These are phyloP conservation scores for Rutidosis leptorrhynchoides DNA, from an alignment of 129 eudicot genomes.

Conservation along the genomic window DNA sequence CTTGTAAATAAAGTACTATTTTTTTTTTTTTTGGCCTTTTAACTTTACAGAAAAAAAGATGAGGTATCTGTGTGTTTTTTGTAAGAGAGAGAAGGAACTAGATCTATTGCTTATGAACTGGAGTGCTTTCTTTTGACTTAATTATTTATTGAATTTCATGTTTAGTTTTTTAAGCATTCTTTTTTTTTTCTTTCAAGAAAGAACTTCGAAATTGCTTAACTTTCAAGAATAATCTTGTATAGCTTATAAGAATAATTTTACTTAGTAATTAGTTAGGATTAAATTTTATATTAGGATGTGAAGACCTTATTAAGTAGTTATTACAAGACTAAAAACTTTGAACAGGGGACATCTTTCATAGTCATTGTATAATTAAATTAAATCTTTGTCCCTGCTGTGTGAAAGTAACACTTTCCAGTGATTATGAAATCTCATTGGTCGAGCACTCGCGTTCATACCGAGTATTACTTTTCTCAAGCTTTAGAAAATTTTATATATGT, in stretches of 20 bases:
- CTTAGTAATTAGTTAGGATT: neutral
- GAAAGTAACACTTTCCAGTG: constrained; percentile 14
- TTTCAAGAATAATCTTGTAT: neutral
- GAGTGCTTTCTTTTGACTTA: neutral
- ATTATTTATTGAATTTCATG: constrained; percentile 10
- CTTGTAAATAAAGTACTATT: constrained; percentile 7
- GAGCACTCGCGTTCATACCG: neutral
- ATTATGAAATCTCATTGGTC: constrained; percentile 4
- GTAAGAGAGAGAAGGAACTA: constrained; percentile 28
- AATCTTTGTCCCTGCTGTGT: constrained; percentile 2
- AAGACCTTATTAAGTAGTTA: constrained; percentile 14
- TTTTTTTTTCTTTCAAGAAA: neutral
- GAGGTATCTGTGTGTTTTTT: constrained; percentile 14
- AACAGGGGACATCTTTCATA: constrained; percentile 6
- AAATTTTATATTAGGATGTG: constrained; percentile 8
- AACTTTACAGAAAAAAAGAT: neutral
- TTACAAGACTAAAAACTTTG: constrained; percentile 7
- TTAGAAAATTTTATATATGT: constrained; percentile 2
- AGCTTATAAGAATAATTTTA: neutral
- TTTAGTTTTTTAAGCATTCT: neutral
- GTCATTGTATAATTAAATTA: too few species aligned
- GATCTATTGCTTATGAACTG: constrained; percentile 24
- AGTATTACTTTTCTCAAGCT: neutral
- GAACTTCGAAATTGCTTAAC: constrained; percentile 10
- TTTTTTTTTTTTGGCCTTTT: constrained; percentile 15